Evolutionary conservation across 352 stramenopile genomes (phyloP).

Genomic region (Pythium plurisporium): DNA sequence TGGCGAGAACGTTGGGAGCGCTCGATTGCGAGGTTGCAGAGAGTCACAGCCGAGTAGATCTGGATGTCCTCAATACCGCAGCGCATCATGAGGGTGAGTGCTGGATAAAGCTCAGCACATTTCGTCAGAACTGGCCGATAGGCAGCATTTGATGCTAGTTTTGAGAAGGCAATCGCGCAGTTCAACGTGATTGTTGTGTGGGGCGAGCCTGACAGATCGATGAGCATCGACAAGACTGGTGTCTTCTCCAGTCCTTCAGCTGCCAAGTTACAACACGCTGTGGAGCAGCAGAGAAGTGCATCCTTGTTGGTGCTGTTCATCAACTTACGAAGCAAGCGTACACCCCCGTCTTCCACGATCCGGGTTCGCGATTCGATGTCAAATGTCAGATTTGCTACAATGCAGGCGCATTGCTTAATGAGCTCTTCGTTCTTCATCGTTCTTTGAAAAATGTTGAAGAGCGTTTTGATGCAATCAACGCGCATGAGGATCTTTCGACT

Average conservation of each 20-base stretch:
- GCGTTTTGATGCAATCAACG: conserved; percentile 55
- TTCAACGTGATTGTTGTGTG: conserved; percentile 66
- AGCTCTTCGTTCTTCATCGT: conserved; percentile 61
- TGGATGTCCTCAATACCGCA: conserved; percentile 85
- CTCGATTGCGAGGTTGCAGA: conserved; percentile 83
- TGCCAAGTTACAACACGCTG: conserved; percentile 72
- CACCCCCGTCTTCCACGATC: conserved; percentile 62
- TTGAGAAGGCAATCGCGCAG: conserved; percentile 75
- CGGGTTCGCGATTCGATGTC: conserved; percentile 47
- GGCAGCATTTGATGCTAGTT: conserved; percentile 54
- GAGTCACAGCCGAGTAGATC: conserved; percentile 82
- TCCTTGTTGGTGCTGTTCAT: conserved; percentile 60
- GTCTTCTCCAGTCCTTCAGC: conserved; percentile 67
- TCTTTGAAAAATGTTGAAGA: conserved; percentile 64
- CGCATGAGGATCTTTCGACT: conserved; percentile 59
- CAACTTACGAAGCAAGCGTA: conserved; percentile 62
- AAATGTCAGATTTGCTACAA: conserved; percentile 75
- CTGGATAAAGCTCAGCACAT: conserved; percentile 65
- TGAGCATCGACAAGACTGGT: conserved; percentile 68
- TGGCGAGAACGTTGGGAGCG: conserved; percentile 49
- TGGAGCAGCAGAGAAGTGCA: conserved; percentile 64
- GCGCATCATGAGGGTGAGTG: conserved; percentile 85
- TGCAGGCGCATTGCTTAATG: conserved; percentile 54
- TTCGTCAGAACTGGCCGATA: conserved; percentile 59
- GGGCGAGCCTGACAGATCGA: conserved; percentile 61